Evolutionary conservation across 208 protist species (phyloP), one percentile per base, ranked within the genome.

Genomic region (Acanthamoeba royreba): DNA sequence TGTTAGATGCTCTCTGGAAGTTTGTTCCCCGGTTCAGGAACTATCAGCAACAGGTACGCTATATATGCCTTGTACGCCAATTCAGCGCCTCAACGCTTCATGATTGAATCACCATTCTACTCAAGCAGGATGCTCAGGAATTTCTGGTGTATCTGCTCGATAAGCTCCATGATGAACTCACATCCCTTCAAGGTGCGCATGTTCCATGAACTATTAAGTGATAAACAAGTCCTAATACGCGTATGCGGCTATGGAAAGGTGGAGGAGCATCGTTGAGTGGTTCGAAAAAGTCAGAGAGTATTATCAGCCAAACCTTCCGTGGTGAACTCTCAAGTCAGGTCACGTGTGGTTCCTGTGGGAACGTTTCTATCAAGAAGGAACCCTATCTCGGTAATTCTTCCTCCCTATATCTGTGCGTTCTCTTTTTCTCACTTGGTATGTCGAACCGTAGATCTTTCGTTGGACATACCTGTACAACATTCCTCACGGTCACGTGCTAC

Each of bases 11-110:
- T 9, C 83, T 96, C 61, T 95, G 93, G 93, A 87, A 63, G 28
- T 92, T 95, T 45, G 92, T 95, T 31, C 94, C 94, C 17, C 77
- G 94, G 25, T 95, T 95, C 58, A 92, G 83, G 55, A 94, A 88
- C 45, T 96, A 96, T 38, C 94, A 96, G 92, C 94, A 96, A 49
- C 94, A 96, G 46, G 94, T 88, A 63, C 0, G 53, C 53, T 13
- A 25, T 40, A 11, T 40, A 11, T 40, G 13, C 66, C 22, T n/a
- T 77, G 13, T 17, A 28, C 40, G 35, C 22, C 38, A n/a, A 0
- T 33, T 8, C 35, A 4, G 9, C 40, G 5, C 0, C 45, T 33
- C 0, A 35, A 49, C 38, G 22, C 4, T 0, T 28, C 40, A 25
- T 52, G 33, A 5, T 83, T 83, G 43, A 46, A 42, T 7, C 38